Base-by-base conservation (phyloP, 306 rosid genomes). In the Cucurbita pepo region DNA sequence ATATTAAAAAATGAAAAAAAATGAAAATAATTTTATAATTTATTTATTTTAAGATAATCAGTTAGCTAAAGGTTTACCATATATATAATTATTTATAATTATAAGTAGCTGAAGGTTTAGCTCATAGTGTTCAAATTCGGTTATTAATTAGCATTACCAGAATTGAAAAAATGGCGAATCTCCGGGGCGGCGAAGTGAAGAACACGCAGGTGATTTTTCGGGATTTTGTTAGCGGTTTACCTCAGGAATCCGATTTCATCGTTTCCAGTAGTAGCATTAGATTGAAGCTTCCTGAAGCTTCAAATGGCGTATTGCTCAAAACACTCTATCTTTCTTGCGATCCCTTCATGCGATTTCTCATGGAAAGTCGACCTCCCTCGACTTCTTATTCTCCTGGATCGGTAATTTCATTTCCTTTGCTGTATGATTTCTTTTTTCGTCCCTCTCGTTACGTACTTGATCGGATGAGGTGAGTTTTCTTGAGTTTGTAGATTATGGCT, bases 301-400 rank as follows among this genome's bases (percentile, higher is more conserved):
- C 82, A 16, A 55, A 38, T 6, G 82, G 81, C 10, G 56, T 79
- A 58, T 45, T 84, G 15, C 50, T 84, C 30, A 84, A 81, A 63
- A 84, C 80, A 9, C 80, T 84, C 57, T 84, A 84, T 73, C 60
- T 84, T 79, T 84, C 88, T 19, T 84, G 85, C 72, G 85, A 84
- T 56, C 88, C 88, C 36, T 84, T 53, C 71, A 81, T 81, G 83
- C 79, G 77, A n/a, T 0, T 0, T 56, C 78, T 77, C 12, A 84
- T 84, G 88, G 54, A 67, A 34, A 3, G 16, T 8, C 47, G 13
- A 41, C 19, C 10, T 3, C 7, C 5, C 36, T 34, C 56, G 13
- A 30, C 0, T 14, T 75, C 56, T 72, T 75, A 11, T 38, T 14
- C 56, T n/a, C 77, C 77, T 16, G 86, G 77, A 15, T 79, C 72